These are phyloP conservation scores for Stephania japonica DNA, from an alignment of 164 flowering plant genomes.

Conservation along the genomic window DNA sequence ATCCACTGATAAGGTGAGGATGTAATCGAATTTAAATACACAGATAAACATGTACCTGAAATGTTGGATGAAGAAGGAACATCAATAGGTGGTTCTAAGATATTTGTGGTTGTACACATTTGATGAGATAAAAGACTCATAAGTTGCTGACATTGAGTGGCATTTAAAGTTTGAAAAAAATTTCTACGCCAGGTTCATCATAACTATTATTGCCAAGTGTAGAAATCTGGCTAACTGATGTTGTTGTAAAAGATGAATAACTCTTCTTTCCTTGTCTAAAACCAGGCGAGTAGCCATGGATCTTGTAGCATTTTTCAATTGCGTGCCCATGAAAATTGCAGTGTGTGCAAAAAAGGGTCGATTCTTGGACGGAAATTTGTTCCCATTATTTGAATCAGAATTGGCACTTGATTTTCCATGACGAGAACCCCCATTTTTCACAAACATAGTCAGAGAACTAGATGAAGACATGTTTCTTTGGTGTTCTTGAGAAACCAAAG, in stretches of 20 bases:
- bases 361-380: too few relatives aligned
- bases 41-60: background rate
- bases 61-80: background rate
- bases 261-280: too few relatives aligned
- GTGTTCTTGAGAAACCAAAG: background rate
- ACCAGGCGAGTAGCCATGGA: background rate
- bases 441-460: too few relatives aligned
- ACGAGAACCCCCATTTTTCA: too few relatives aligned
- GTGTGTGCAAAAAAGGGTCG: background rate
- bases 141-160: background rate
- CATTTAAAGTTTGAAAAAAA: too few relatives aligned
- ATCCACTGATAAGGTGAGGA: background rate
- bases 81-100: too few relatives aligned
- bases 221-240: too few relatives aligned
- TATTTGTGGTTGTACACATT: background rate
- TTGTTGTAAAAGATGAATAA: too few relatives aligned
- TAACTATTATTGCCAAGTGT: too few relatives aligned
- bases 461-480: background rate
- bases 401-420: too few relatives aligned
- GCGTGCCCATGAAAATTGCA: background rate
- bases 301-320: background rate
- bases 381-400: too few relatives aligned
- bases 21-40: background rate
- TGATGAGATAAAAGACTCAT: background rate
- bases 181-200: background rate